phyloP scores from a whole-genome alignment of 2,329 filamentous ascomycete genomes.

The Monilinia laxa region DNA sequence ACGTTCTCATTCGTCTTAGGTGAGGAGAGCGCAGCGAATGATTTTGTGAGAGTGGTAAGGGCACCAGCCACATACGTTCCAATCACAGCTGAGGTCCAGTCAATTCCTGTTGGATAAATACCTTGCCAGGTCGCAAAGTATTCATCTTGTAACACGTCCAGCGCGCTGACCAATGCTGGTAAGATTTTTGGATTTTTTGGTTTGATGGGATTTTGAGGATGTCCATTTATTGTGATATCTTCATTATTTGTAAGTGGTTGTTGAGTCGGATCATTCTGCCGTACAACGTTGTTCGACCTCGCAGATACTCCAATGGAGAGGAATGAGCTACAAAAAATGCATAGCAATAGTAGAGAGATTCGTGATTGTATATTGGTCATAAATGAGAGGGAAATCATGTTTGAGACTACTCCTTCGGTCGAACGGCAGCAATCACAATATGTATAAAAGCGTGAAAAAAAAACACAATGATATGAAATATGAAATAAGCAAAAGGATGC shows the following conservation, averaged over 20 bases:
- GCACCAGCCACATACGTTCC: constrained; percentile 71
- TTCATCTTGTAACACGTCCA: constrained; percentile 71
- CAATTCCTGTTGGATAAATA: constrained; percentile 82
- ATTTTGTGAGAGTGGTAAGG: constrained; percentile 67
- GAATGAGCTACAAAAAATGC: constrained; percentile 2
- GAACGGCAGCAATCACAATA: not conserved
- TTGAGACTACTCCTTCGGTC: not conserved
- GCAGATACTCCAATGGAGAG: constrained; percentile 18
- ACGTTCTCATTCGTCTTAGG: constrained; percentile 62
- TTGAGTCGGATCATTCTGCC: constrained; percentile 13
- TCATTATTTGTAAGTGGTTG: constrained; percentile 18
- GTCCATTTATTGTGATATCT: not conserved
- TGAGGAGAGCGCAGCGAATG: constrained; percentile 48
- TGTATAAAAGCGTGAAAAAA: not conserved
- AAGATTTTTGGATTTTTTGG: constrained; percentile 26
- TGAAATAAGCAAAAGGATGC: not conserved
- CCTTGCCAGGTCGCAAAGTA: constrained; percentile 78
- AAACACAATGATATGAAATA: not conserved
- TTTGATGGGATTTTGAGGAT: constrained; percentile 14
- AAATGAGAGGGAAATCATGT: constrained; percentile 5
- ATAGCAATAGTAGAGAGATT: constrained; percentile 9
- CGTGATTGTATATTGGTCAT: not conserved
- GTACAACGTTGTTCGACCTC: constrained; percentile 3
- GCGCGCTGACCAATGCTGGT: constrained; percentile 51
- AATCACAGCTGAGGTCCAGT: constrained; percentile 89